Base-by-base conservation (phyloP, 495 filamentous ascomycete species). In the Halenospora varia region DNA sequence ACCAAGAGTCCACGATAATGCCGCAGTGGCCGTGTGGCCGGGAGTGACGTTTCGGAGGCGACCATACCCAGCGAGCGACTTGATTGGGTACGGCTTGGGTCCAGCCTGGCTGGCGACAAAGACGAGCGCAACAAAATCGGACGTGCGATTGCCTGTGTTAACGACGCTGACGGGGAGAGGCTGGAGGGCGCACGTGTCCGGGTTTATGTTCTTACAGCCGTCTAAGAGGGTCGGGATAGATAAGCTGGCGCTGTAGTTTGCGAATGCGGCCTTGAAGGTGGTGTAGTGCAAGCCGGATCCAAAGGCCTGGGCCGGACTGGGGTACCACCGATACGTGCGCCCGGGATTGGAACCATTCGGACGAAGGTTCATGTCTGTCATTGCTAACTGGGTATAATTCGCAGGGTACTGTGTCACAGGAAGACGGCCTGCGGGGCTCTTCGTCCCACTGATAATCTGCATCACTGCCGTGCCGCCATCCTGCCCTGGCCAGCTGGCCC, bases 401-500 rank as follows among this genome's bases (percentile, higher is more conserved):
- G 65, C 58, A 2, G 75, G 75, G 49, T 80, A 80, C 60, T 73
- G 81, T 0, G 82, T 85, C 0, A 68, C 63, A 6, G 77, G 73
- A 18, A 85, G 69, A 8, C 82, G 71, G 2, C 82, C 82, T 11
- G 82, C 81, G 0, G 81, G 81, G 2, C 78, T 72, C 17, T 69
- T 73, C 35, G 73, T 76, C 3, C 82, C 82, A 1, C 71, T 77
- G 15, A 85, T 64, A 39, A 83, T 76, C 48, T 85, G 78, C 25
- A 80, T 55, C 9, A 83, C 71, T 3, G 81, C 82, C 11, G 71
- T 68, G 0, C 81, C 81, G 19, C 81, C 82, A 13, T 77, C 74
- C 62, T 85, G 82, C n/a, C 82, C 81, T 0, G 80, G 81, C 62
- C 84, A 85, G 2, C 80, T 81, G 11, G 70, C 82, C 81, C 81